Base-by-base conservation (phyloP, 345 rosid species). In the Syzygium oleosum region DNA sequence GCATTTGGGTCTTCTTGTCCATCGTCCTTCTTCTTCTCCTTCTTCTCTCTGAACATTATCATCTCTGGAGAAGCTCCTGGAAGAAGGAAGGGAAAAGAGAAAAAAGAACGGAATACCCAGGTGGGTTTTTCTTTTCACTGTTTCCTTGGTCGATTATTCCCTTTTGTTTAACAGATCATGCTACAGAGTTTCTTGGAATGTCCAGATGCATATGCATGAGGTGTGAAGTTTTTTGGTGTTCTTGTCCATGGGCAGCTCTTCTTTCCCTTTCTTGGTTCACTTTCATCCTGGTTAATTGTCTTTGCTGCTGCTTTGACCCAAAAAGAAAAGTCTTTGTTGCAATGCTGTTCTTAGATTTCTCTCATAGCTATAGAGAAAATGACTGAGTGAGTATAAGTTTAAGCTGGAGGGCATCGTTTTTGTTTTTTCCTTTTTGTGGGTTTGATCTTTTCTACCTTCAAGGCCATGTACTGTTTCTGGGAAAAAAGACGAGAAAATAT, bases 101-200 rank as follows among this genome's bases (percentile, higher is more conserved):
- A 38, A 73, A 38, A 19, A 2, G 80, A 41, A 41, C 65, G 27
- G 49, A 73, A 38, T 73, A 5, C 83, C 23, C 65, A 85, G 65
- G 88, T 51, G 88, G 14, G 85, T 86, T 87, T 88, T 88, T 56
- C 55, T 89, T 87, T 87, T 88, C 86, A 63, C 56, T 52, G 51
- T 52, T 22, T 68, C 46, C 11, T 0, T 34, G 46, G 0, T 34
- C 46, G 17, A 17, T 31, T 38, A 17, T 31, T 38, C 83, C 27
- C 83, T 34, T 73, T 38, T 19, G 22, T 73, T 19, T 38, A 19
- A 4, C 83, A 73, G 83, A 21, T 34, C 4, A 73, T 34, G 49
- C 83, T 9, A 38, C 27, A 73, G 83, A 73, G 38, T 73, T 38
- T 73, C 83, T 34, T 19, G 83, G 83, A 21, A 73, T 73, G 25